These are phyloP conservation scores for Cyberlindnera lachancei DNA, from an alignment of 805 yeast species.

Conservation along the genomic window DNA sequence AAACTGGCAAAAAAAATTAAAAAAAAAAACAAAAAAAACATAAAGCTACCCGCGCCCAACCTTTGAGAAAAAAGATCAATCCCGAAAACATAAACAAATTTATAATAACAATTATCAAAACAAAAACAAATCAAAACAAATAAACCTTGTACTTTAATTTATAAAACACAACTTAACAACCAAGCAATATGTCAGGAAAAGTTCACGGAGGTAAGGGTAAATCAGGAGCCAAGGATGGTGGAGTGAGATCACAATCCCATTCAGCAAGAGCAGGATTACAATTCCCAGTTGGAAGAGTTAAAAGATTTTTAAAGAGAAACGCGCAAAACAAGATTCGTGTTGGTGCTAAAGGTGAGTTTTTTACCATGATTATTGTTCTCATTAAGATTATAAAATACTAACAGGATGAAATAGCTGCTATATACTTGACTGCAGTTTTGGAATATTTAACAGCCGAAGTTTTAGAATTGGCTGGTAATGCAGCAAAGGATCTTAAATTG, in stretches of 20 bases:
- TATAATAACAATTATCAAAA: too few species aligned
- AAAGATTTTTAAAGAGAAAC: conserved; percentile 87
- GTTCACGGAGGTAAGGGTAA: conserved; percentile 96
- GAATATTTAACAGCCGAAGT: conserved; percentile 97
- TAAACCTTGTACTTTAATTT: too few species aligned
- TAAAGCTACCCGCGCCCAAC: neutral
- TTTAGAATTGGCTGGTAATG: conserved; percentile 95
- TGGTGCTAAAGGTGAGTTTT: conserved; percentile 50
- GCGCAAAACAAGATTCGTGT: conserved; percentile 82
- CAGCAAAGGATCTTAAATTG: conserved; percentile 91
- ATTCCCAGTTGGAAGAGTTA: conserved; percentile 98
- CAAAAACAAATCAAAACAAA: conserved; percentile 6
- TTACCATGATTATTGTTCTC: neutral
- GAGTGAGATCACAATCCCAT: conserved; percentile 66
- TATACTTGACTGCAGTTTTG: conserved; percentile 89
- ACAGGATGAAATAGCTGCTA: conserved; percentile 54
- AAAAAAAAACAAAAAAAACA: too few species aligned
- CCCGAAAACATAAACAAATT: too few species aligned
- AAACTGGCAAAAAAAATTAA: too few species aligned
- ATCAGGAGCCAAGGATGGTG: conserved; percentile 71
- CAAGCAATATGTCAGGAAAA: conserved; percentile 75
- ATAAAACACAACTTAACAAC: too few species aligned
- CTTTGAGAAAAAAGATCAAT: too few species aligned
- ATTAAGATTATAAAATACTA: conserved; percentile 3
- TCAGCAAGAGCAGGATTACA: conserved; percentile 92